Evolutionary conservation across 257 asterid species (phyloP).

Genomic region (Coffea canephora): DNA sequence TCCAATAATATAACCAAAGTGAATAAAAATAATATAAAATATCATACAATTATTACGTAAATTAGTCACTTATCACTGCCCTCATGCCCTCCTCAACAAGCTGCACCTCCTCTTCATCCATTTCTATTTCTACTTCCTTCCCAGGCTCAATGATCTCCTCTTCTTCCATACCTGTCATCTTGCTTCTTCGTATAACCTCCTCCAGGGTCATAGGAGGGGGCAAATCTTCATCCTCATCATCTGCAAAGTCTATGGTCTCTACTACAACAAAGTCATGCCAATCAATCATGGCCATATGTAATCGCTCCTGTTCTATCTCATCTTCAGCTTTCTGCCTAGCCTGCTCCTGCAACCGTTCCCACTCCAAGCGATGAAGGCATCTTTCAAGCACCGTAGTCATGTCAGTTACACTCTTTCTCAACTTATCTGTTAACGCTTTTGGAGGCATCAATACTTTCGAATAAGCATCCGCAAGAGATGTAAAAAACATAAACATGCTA

Average conservation of each 20-base stretch:
- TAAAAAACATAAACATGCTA: no score
- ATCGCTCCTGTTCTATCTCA: constrained; percentile 83
- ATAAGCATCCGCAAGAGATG: no score
- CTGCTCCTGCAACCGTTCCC: constrained; percentile 95
- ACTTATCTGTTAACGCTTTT: no score
- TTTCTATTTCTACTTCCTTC: constrained; percentile 94
- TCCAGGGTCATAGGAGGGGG: constrained; percentile 96
- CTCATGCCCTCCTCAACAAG: constrained; percentile 92
- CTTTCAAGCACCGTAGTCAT: constrained; percentile 88
- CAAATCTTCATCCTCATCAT: constrained; percentile 91
- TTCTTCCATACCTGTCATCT: constrained; percentile 63
- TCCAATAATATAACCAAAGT: no score
- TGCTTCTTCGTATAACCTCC: constrained; percentile 96
- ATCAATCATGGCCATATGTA: constrained; percentile 92
- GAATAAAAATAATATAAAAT: no score
- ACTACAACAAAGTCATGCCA: constrained; percentile 99
- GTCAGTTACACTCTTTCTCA: no score
- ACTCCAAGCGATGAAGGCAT: constrained; percentile 82
- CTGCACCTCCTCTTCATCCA: constrained; percentile 98
- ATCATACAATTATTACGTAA: no score
- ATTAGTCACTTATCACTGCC: no score
- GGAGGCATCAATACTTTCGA: no score
- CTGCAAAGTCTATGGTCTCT: constrained; percentile 88
- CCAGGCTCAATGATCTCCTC: constrained; percentile 81
- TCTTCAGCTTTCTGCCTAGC: constrained; percentile 95